Evolutionary conservation across 2,329 filamentous ascomycete species (phyloP).

Genomic region (Ilyonectria sp.): DNA sequence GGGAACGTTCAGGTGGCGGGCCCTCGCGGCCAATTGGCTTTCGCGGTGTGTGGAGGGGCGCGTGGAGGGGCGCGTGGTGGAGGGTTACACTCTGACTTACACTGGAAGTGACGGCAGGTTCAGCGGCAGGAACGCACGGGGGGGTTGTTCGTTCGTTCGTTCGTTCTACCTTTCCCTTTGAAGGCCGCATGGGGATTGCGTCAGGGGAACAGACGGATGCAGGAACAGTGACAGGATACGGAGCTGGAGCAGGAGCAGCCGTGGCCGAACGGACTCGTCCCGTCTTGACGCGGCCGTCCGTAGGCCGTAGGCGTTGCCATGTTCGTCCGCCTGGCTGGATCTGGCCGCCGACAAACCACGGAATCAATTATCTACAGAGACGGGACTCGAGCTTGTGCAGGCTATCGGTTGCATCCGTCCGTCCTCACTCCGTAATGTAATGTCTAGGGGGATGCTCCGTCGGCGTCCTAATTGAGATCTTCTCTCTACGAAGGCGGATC

Average conservation of each 20-base stretch:
- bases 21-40: not conserved
- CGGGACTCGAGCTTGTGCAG: not conserved
- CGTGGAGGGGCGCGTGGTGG: too few relatives aligned
- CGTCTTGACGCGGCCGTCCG: not conserved
- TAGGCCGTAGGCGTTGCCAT: not conserved
- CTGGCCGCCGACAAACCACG: not conserved
- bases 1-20: not conserved
- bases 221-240: not conserved
- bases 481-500: not conserved
- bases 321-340: not conserved
- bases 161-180: too few relatives aligned
- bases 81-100: not conserved
- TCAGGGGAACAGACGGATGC: not conserved
- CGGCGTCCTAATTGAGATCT: not conserved
- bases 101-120: too few relatives aligned
- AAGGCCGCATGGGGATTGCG: not conserved
- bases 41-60: not conserved
- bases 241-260: not conserved
- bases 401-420: too few relatives aligned
- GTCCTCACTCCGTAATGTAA: too few relatives aligned
- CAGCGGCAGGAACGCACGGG: too few relatives aligned
- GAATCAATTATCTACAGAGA: not conserved
- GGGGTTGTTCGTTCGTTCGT: too few relatives aligned
- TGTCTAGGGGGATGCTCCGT: too few relatives aligned
- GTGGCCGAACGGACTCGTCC: not conserved